These are phyloP conservation scores for Elongisporangium senticosum DNA, from an alignment of 352 stramenopile species.

Conservation along the genomic window DNA sequence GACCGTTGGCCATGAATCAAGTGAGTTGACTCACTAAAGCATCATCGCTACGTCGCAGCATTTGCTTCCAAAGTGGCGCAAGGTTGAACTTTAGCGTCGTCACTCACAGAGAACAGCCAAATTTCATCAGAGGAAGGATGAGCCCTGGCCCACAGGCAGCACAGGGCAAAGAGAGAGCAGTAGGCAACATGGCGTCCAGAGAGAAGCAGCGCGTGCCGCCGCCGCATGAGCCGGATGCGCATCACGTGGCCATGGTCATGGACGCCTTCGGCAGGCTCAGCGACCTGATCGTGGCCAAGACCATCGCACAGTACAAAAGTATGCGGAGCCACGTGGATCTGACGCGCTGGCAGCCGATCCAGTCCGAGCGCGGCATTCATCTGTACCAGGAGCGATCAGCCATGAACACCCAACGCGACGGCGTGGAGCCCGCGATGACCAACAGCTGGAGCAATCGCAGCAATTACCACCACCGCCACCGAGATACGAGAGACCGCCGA, in stretches of 20 bases:
- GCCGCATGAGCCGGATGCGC: neutral
- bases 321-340: slow-evolving; percentile 37
- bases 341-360: slow-evolving; percentile 33
- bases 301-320: slow-evolving; percentile 39
- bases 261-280: slow-evolving; percentile 34
- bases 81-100: neutral
- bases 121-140: neutral
- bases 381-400: slow-evolving; percentile 43
- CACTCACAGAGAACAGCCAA: neutral
- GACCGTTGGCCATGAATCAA: neutral
- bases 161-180: neutral
- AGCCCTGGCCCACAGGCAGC: neutral
- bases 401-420: slow-evolving; percentile 2
- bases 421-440: slow-evolving; percentile 12
- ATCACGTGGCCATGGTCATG: slow-evolving; percentile 8
- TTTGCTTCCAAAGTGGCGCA: neutral
- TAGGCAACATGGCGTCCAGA: neutral
- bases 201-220: neutral
- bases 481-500: slow-evolving; percentile 1
- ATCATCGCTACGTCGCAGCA: neutral
- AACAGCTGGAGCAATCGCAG: slow-evolving; percentile 2
- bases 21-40: neutral
- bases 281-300: slow-evolving; percentile 51
- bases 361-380: slow-evolving; percentile 31
- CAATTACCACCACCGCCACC: neutral